A percentile compares a stretch with the other conserved stretches of the same genome.
Conservation (phyloP, 2,329 filamentous ascomycete species). For the Fusarium xyrophilum region DNA sequence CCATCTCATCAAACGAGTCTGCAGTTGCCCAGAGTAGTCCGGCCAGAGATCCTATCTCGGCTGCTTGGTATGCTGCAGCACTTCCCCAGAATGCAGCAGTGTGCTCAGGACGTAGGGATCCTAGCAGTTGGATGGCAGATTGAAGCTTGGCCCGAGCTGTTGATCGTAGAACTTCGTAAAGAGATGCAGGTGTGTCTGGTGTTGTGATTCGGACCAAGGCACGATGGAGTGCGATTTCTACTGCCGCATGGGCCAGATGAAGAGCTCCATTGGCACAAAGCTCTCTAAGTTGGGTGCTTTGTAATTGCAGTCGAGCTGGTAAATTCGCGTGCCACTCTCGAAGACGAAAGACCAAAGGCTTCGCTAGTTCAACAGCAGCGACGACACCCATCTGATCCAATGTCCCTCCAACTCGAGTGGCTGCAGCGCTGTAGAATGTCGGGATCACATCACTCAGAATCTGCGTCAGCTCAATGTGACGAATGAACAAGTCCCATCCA, state of each 20-base stretch:
- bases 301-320: constrained; percentile 54
- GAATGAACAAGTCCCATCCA: constrained; percentile 57
- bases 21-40: constrained; percentile 52
- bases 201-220: constrained; percentile 55
- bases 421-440: constrained; percentile 53
- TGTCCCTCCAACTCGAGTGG: constrained; percentile 42
- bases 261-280: constrained; percentile 54
- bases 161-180: constrained; percentile 46
- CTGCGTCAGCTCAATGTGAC: constrained; percentile 57
- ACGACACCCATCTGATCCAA: constrained; percentile 45
- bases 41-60: constrained; percentile 51
- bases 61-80: constrained; percentile 52
- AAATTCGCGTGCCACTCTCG: constrained; percentile 55
- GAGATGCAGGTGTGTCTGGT: constrained; percentile 40
- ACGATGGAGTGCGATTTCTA: constrained; percentile 59
- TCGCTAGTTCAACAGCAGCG: constrained; percentile 45
- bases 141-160: constrained; percentile 51
- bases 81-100: constrained; percentile 56
- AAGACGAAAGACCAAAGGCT: constrained; percentile 45
- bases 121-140: constrained; percentile 50
- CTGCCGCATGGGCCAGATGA: constrained; percentile 59
- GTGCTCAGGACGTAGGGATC: constrained; percentile 53
- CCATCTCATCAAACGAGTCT: constrained; percentile 48
- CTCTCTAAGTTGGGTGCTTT: constrained; percentile 50
- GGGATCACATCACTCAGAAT: constrained; percentile 60